Conservation (phyloP, 176 grass and related monocot species). For the Zizania latifolia region DNA sequence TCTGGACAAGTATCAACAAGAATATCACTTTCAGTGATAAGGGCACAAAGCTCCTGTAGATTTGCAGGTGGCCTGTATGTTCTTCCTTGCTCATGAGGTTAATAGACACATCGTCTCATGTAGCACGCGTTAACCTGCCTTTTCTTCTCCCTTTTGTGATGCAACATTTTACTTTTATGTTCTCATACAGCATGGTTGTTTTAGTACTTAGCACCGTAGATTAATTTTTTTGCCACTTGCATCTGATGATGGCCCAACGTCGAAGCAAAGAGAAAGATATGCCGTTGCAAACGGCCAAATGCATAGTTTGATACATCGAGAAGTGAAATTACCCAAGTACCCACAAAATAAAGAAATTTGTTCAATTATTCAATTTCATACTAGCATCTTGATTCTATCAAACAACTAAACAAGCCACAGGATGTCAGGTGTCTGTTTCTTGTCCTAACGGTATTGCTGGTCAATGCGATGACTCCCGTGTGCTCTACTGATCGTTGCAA, state of each 20-base stretch:
- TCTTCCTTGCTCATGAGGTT: constrained; percentile 20
- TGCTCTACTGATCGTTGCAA: no score
- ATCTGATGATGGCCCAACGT: background rate
- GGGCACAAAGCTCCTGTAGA: background rate
- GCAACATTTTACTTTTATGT: constrained; percentile 7
- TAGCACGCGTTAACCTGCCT: constrained; percentile 26
- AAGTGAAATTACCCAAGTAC: background rate
- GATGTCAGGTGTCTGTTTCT: background rate
- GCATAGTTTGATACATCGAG: constrained; percentile 22
- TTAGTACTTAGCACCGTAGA: background rate
- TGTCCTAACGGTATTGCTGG: constrained; percentile 36
- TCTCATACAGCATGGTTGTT: background rate
- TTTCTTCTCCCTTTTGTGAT: background rate
- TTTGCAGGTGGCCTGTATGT: background rate
- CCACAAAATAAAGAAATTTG: background rate
- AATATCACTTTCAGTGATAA: constrained; percentile 34
- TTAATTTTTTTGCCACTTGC: background rate
- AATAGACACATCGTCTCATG: constrained; percentile 28
- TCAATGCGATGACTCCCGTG: constrained; percentile 21
- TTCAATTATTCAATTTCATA: constrained; percentile 13
- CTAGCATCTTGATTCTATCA: constrained; percentile 7
- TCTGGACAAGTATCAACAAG: constrained; percentile 21
- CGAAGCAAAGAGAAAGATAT: constrained; percentile 22
- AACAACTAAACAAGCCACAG: constrained; percentile 21
- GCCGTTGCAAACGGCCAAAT: no score